phyloP scores from a whole-genome alignment of 2,329 filamentous ascomycete genomes.

The Pseudogymnoascus sp. region DNA sequence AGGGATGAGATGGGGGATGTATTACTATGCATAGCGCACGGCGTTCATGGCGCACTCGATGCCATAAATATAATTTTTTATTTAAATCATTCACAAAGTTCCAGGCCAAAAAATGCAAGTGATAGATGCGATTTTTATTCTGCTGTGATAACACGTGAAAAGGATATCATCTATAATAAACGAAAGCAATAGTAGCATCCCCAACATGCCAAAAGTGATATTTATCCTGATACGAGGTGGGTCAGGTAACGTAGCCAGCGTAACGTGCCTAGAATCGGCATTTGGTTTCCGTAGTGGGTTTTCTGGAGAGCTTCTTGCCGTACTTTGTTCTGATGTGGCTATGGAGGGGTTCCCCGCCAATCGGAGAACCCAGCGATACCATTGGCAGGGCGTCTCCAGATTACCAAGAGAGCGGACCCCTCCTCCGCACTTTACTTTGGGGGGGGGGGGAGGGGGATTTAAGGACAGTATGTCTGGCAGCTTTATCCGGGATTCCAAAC shows the following conservation, averaged over 20 bases:
- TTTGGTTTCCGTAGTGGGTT: too few relatives aligned
- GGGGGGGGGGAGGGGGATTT: neutral
- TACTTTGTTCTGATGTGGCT: neutral
- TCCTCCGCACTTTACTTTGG: neutral
- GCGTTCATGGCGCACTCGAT: neutral
- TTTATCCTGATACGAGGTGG: neutral
- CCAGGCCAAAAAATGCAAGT: neutral
- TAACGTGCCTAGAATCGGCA: slow-evolving; percentile 5
- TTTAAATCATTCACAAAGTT: neutral
- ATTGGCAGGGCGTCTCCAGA: neutral
- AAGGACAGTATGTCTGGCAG: neutral
- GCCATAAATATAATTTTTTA: neutral
- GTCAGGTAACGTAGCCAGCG: slow-evolving; percentile 2
- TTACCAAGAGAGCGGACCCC: neutral
- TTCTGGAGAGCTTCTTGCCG: neutral
- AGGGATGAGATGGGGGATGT: neutral
- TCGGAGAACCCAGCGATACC: neutral
- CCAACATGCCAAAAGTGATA: neutral
- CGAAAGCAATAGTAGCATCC: neutral
- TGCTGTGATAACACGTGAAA: neutral
- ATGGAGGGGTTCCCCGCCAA: neutral
- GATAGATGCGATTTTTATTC: neutral
- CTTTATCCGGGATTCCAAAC: neutral
- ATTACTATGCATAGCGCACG: neutral
- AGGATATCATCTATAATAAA: neutral